Percentiles rank a stretch among this genome's conserved stretches.
These are phyloP conservation scores for Tricholoma furcatifolium DNA, from an alignment of 768 basidiomycete species.

Conservation along the genomic window DNA sequence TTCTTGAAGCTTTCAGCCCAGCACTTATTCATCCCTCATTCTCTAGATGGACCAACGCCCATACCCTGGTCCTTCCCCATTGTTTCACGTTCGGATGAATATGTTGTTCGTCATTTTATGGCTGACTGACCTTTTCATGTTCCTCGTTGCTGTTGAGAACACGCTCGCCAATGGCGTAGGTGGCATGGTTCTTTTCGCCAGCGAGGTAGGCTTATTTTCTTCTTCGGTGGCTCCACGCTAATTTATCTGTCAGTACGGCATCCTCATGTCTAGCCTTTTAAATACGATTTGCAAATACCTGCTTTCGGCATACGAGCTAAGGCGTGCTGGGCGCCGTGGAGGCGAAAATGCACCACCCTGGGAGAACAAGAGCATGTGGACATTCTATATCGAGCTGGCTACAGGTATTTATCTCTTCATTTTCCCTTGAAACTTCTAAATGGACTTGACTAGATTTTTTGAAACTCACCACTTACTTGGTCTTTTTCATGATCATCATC, in stretches of 20 bases:
- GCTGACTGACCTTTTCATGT: slow-evolving; percentile 72
- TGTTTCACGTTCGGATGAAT: slow-evolving; percentile 87
- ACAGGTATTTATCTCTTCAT: slow-evolving; percentile 60
- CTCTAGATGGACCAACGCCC: slow-evolving; percentile 94
- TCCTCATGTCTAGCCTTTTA: slow-evolving; percentile 77
- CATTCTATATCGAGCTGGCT: slow-evolving; percentile 90
- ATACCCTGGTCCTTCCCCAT: slow-evolving; percentile 74
- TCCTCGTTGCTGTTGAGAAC: slow-evolving; percentile 77
- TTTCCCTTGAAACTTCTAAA: slow-evolving; percentile 4
- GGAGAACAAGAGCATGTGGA: slow-evolving; percentile 98
- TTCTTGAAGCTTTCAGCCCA: background rate
- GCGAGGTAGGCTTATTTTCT: slow-evolving; percentile 62
- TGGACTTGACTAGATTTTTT: slow-evolving; percentile 70
- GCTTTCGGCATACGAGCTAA: slow-evolving; percentile 78
- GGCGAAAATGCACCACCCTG: slow-evolving; percentile 87
- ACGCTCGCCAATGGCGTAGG: slow-evolving; percentile 78
- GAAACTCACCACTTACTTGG: slow-evolving; percentile 87
- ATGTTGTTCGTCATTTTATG: slow-evolving; percentile 74
- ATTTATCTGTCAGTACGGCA: slow-evolving; percentile 64
- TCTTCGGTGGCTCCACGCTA: background rate
- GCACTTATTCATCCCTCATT: slow-evolving; percentile 10
- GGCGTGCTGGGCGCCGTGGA: slow-evolving; percentile 73
- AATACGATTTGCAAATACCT: slow-evolving; percentile 82
- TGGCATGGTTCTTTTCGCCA: slow-evolving; percentile 93
- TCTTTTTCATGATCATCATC: slow-evolving; percentile 93